Base-by-base conservation (phyloP, 345 rosid genomes). In the Brassica juncea region DNA sequence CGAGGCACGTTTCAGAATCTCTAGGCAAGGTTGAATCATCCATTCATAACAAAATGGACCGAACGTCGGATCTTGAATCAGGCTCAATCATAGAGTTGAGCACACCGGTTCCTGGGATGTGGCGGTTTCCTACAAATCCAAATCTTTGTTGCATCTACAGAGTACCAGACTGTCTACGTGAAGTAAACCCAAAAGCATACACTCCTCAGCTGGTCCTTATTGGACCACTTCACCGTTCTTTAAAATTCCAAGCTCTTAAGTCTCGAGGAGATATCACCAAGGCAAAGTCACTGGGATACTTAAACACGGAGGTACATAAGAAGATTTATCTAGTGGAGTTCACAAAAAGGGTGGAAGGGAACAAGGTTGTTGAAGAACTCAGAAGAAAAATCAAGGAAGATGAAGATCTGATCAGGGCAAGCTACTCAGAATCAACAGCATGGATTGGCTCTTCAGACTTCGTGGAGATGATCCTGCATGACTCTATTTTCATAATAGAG, bases 401-500 rank as follows among this genome's bases (percentile, higher is more conserved):
- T 0, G 76, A 77, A 71, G 76, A 30, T 0, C 1, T 39, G 12
- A 79, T 73, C 10, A 79, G 77, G 14, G 77, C 69, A 67, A 67
- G 78, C 57, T 79, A 79, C 8, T 59, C 47, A 0, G 82, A 79
- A 73, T 73, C 78, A 59, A 79, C 78, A 10, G 42, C 65, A 0
- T 73, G 74, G 78, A 79, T 79, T 59, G 0, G 6, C 39, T 67
- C 82, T 21, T 15, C 2, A 44, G 37, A 73, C 10, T 73, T 79
- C 3, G 82, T 79, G 23, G 74, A 79, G 2, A 68, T 79, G 74
- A 68, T 79, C 31, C 6, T 79, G 2, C 70, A 67, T 21, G 82
- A 79, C 57, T 79, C 78, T 31, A 77, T 79, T 67, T 79, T 72
- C 32, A 73, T 79, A 44, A 0, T 73, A n/a, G 78, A 79, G 74